phyloP scores from a whole-genome alignment of 2,329 filamentous ascomycete species.

The Dactylella cylindrospora region DNA sequence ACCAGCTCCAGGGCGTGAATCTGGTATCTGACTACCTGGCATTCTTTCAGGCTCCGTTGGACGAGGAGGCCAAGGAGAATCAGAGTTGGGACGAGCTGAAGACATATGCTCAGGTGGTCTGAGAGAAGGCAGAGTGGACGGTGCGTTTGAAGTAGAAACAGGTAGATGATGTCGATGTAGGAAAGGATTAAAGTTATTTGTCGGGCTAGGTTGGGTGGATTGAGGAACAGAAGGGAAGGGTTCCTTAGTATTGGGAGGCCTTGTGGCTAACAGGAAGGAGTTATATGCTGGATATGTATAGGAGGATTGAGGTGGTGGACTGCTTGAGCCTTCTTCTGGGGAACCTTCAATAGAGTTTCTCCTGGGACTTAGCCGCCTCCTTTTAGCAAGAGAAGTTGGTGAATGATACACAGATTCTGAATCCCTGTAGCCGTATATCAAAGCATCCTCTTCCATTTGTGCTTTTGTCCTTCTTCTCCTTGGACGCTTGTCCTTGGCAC shows the following conservation, averaged over 20 bases:
- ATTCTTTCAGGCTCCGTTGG: constrained; percentile 26
- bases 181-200: constrained; percentile 36
- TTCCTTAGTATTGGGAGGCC: too few species aligned
- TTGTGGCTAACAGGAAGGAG: too few species aligned
- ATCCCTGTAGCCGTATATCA: constrained; percentile 40
- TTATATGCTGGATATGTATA: constrained; percentile 37
- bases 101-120: constrained; percentile 16
- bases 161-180: constrained; percentile 40
- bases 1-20: constrained; percentile 35
- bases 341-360: constrained; percentile 37
- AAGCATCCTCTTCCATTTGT: constrained; percentile 43
- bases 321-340: constrained; percentile 28
- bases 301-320: constrained; percentile 33
- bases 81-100: constrained; percentile 4
- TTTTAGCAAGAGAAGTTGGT: constrained; percentile 33
- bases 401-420: constrained; percentile 41
- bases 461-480: constrained; percentile 40
- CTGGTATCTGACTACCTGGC: constrained; percentile 25
- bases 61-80: constrained; percentile 24
- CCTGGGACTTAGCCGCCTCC: constrained; percentile 31
- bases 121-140: constrained; percentile 23
- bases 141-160: constrained; percentile 10
- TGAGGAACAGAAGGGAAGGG: too few species aligned
- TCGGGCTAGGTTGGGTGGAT: constrained; percentile 25
- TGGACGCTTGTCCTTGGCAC: constrained; percentile 42